These are phyloP conservation scores for Ophiostoma novo-ulmi DNA, from an alignment of 2,329 filamentous ascomycete genomes.

Conservation along the genomic window DNA sequence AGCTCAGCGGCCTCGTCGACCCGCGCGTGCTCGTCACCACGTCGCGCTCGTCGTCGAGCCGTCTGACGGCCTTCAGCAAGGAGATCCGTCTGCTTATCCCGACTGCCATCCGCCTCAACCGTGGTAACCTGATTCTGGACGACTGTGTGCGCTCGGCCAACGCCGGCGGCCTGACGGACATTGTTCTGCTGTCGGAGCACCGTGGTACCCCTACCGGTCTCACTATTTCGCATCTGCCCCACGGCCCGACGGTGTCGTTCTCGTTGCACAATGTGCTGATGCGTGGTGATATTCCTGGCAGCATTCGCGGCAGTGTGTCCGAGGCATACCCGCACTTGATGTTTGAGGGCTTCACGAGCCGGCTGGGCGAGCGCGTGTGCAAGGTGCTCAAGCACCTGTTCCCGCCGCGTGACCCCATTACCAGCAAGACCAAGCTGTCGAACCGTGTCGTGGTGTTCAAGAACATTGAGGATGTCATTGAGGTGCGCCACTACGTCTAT, in stretches of 20 bases:
- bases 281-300: constrained; percentile 86
- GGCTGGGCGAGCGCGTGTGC: constrained; percentile 73
- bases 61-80: constrained; percentile 86
- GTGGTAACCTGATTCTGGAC: constrained; percentile 81
- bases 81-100: constrained; percentile 71
- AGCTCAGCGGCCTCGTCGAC: constrained; percentile 86
- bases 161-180: constrained; percentile 72
- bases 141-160: constrained; percentile 81
- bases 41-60: constrained; percentile 76
- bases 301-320: constrained; percentile 77
- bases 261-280: constrained; percentile 88
- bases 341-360: constrained; percentile 86
- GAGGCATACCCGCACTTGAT: constrained; percentile 93
- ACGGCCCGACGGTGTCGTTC: constrained; percentile 79
- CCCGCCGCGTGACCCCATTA: constrained; percentile 75
- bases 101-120: constrained; percentile 81
- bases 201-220: constrained; percentile 86
- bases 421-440: constrained; percentile 68
- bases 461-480: constrained; percentile 88
- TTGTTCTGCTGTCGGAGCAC: constrained; percentile 86
- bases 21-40: constrained; percentile 77
- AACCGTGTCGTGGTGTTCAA: constrained; percentile 89
- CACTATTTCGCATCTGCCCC: constrained; percentile 71
- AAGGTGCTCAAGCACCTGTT: constrained; percentile 93
- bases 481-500: constrained; percentile 85